Evolutionary conservation across 176 grass and related monocot species (phyloP).

Genomic region (Zoysia pacifica): DNA sequence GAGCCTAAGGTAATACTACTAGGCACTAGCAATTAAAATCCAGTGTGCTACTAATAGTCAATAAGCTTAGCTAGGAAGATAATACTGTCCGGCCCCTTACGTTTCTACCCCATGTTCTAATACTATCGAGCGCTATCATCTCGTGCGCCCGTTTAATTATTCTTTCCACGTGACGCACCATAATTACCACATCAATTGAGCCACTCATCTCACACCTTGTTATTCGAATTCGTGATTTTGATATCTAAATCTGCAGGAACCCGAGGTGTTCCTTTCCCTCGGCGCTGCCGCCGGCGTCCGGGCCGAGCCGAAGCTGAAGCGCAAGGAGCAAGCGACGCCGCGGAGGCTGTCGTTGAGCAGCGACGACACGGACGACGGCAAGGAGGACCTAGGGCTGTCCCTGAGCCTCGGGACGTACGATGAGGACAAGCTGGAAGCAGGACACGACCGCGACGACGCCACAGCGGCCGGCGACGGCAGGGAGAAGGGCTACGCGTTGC

Average conservation of each 20-base stretch:
- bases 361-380: conserved; percentile 49
- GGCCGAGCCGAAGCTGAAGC: conserved; percentile 40
- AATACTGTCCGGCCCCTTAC: conserved; percentile 29
- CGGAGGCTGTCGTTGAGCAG: conserved; percentile 36
- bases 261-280: conserved; percentile 73
- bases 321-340: conserved; percentile 38
- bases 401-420: conserved; percentile 62
- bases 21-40: not conserved
- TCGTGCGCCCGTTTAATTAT: conserved; percentile 43
- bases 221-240: conserved; percentile 37
- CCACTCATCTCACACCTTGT: not conserved
- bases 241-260: conserved; percentile 48
- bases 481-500: conserved; percentile 44
- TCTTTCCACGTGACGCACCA: conserved; percentile 48
- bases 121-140: conserved; percentile 12
- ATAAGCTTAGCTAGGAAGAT: conserved; percentile 37
- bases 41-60: not conserved
- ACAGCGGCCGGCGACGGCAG: conserved; percentile 13
- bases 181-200: conserved; percentile 49
- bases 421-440: conserved; percentile 36
- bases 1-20: conserved; percentile 49
- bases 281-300: conserved; percentile 31
- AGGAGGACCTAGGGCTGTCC: conserved; percentile 74
- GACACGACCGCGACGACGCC: conserved; percentile 20
- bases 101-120: conserved; percentile 33